These are phyloP conservation scores for Fusarium sp. DNA, from an alignment of 2,329 filamentous ascomycete genomes.

Conservation along the genomic window DNA sequence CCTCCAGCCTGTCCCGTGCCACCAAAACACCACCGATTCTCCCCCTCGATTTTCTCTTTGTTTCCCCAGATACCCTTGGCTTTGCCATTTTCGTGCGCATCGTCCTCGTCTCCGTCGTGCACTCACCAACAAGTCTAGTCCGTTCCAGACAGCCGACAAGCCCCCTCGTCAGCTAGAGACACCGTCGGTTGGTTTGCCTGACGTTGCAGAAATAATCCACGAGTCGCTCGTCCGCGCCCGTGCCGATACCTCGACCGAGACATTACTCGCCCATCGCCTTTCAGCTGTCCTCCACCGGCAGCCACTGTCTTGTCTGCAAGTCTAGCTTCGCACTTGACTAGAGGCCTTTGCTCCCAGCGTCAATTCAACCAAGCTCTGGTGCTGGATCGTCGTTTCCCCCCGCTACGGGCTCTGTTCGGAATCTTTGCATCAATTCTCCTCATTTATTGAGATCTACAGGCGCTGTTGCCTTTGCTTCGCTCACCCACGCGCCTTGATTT, in stretches of 20 bases:
- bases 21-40: slow-evolving; percentile 45
- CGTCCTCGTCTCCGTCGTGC: slow-evolving; percentile 33
- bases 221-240: slow-evolving; percentile 37
- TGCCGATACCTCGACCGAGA: slow-evolving; percentile 44
- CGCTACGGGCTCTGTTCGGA: slow-evolving; percentile 51
- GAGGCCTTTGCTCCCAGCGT: slow-evolving; percentile 25
- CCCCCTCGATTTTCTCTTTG: slow-evolving; percentile 47
- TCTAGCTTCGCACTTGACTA: slow-evolving; percentile 26
- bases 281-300: slow-evolving; percentile 32
- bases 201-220: slow-evolving; percentile 35
- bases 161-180: slow-evolving; percentile 11
- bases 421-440: slow-evolving; percentile 43
- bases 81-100: slow-evolving; percentile 40
- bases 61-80: slow-evolving; percentile 48
- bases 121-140: slow-evolving; percentile 42
- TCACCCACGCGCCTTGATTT: slow-evolving; percentile 45
- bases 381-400: slow-evolving; percentile 45
- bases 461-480: slow-evolving; percentile 39
- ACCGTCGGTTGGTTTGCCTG: slow-evolving; percentile 19
- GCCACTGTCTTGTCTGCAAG: slow-evolving; percentile 35
- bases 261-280: slow-evolving; percentile 37
- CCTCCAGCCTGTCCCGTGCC: slow-evolving; percentile 47
- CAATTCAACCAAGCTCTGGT: slow-evolving; percentile 30
- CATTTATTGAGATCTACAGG: slow-evolving; percentile 40
- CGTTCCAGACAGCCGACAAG: slow-evolving; percentile 25